Evolutionary conservation across 805 yeast species (phyloP), one percentile per base, ranked within the genome.

Genomic region (Kodamaea neixiangensis): DNA sequence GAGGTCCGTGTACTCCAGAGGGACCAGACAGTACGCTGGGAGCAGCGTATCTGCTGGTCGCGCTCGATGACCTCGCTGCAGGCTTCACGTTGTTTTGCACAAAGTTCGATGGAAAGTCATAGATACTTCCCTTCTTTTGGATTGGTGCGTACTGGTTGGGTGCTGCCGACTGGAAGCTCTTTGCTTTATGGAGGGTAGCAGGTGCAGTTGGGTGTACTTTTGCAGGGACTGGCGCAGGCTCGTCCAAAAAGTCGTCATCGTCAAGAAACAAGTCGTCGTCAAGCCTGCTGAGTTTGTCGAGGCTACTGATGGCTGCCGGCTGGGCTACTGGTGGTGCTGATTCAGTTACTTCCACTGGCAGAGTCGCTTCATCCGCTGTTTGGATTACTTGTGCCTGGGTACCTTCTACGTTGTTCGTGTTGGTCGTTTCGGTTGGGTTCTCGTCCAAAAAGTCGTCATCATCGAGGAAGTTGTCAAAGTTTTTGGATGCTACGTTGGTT

Each of bases 91-190:
- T 59, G 60, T 72, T 72, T 1, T 77, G 68, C 10, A 85, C 67
- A 41, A 87, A 62, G 42, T 75, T 81, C 17, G 73, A 68, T 1
- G 93, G 93, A 59, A 87, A 85, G 60, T 87, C 94, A 58, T 85
- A 87, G 0, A 91, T 90, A 67, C 86, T 89, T n/a, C 85, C 79
- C 62, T 82, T 84, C 58, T 79, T 78, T 64, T 40, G 35, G 13
- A 17, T 34, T 5, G 21, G 17, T 17, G 43, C 45, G 43, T 17
- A 17, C 22, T 14, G 13, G 29, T 18, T 40, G 29, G 22, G 14
- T 15, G 40, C 34, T 9, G 10, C 29, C 4, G 46, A 29, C 11
- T 10, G n/a, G 41, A 17, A 22, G 46, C 21, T 34, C 47, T 22
- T 35, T 11, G n/a, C 21, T 21, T 14, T 33, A 20, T 13, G 19